Base-by-base conservation (phyloP, 768 basidiomycete species). In the Lactarius indigo region DNA sequence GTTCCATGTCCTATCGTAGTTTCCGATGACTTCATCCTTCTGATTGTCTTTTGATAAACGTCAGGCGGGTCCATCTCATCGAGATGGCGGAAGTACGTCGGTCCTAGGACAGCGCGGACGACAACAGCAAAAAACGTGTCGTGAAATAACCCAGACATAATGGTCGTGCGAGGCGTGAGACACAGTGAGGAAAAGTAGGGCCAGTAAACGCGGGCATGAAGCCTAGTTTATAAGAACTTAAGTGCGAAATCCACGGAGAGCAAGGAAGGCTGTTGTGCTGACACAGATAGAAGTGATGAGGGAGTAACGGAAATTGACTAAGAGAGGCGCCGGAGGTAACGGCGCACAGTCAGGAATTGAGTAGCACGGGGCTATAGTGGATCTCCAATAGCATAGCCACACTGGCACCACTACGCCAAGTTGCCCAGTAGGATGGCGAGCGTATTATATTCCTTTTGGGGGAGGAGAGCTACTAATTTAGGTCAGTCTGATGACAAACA, bases 61-160 rank as follows among this genome's bases (percentile, higher is more conserved):
- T 54, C 68, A 60, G 64, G 63, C 20, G 59, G 59, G 58, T 62
- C 58, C n/a, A 41, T 73, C 56, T 42, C 68, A 23, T 72, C 71
- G 15, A 15, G 26, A 42, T 72, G 63, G 41, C 64, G 70, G 67
- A 64, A 77, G 50, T 59, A 70, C 13, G 50, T 64, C 61, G 65
- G 73, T 6, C 68, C 69, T 17, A 76, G 74, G 18, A 70, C 17
- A 35, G 71, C 70, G 58, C 76, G 74, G 62, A 76, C 61, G 44
- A 76, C 18, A 57, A 73, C 66, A 8, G 76, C 76, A 56, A 74
- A 63, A 35, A 74, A 70, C 17, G 76, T 73, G 64, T 77, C 75
- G 52, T 75, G 73, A 33, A 77, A 68, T 33, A 76, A 55, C 42
- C 72, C 71, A 47, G 69, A 23, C 68, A 68, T 68, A 30, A 35